Conservation (phyloP, 1,284 basidiomycete genomes). For the Grifola frondosa region DNA sequence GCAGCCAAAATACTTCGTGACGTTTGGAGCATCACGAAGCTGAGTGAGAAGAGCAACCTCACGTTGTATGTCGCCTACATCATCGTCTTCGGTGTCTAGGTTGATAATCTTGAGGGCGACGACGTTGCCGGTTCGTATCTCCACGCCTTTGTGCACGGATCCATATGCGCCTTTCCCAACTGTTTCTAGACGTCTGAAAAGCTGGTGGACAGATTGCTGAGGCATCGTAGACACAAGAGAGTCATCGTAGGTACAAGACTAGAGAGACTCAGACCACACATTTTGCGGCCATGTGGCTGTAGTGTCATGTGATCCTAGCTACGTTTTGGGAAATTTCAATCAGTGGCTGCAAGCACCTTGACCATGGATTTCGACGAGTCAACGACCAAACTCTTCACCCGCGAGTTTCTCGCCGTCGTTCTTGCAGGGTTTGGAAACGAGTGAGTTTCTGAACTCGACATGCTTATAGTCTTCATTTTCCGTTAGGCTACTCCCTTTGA, state of each 20-base stretch:
- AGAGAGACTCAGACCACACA: no score
- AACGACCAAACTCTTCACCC: conserved; percentile 47
- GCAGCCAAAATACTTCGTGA: conserved; percentile 96
- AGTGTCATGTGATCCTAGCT: no score
- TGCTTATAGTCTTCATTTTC: conserved; percentile 11
- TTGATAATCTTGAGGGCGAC: conserved; percentile 99
- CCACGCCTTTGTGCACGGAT: conserved; percentile 92
- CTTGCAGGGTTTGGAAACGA: conserved; percentile 87
- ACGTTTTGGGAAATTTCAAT: no score
- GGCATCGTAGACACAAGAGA: conserved; percentile 20
- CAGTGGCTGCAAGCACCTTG: conserved; percentile 15
- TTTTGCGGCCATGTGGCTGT: no score
- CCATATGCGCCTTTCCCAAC: conserved; percentile 94
- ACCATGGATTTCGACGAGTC: conserved; percentile 65
- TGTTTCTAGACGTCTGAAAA: conserved; percentile 56
- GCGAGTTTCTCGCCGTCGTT: conserved; percentile 83
- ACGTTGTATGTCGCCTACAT: conserved; percentile 95
- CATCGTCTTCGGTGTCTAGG: conserved; percentile 95
- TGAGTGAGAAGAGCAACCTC: conserved; percentile 94
- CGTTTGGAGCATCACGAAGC: conserved; percentile 85
- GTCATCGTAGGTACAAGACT: neutral
- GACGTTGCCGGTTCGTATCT: conserved; percentile 80
- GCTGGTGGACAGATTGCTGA: conserved; percentile 39
- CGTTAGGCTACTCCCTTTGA: conserved; percentile 67
- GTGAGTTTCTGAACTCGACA: conserved; percentile 45